Evolutionary conservation across 2,329 filamentous ascomycete genomes (phyloP), one percentile per base, ranked within the genome.

Genomic region (Leptographium flavum): DNA sequence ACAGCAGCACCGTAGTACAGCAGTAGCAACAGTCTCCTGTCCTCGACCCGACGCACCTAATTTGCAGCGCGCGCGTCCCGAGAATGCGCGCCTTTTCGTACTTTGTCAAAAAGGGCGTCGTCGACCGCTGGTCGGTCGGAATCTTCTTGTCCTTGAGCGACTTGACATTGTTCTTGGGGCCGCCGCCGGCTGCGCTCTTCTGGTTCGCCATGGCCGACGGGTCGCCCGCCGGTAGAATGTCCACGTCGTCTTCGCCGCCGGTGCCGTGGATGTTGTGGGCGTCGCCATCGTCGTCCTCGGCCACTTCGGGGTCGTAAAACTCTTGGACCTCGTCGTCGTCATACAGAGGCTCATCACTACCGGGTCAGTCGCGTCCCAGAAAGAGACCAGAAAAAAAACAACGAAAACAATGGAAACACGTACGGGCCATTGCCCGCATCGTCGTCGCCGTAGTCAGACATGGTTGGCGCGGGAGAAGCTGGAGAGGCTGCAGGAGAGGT

Each of bases 21-120:
- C 2, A 25, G 9, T 15, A 9, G 5, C 10, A 17, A 30, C n/a
- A 5, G 8, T 27, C 27, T n/a, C n/a, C n/a, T n/a, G n/a, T n/a
- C n/a, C n/a, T n/a, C n/a, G n/a, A n/a, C n/a, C 4, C n/a, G n/a
- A 43, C 77, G 45, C 64, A 93, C 87, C 87, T 95, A 60, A 98
- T 96, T 66, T 98, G 92, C 60, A 96, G 65, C 35, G 92, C 92
- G 54, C 92, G 75, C 35, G 92, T 96, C 40, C 92, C 92, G 52
- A 98, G 68, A 48, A 98, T 90, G 59, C 92, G 80, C 51, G 92
- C 92, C 56, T 81, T 78, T 72, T 98, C 92, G 66, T 98, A 98
- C 69, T 98, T 98, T 54, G 92, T 98, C 90, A 98, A 94, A 68
- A 95, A 98, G 3, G 90, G 92, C 25, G 92, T 98, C 9, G 92